These are phyloP conservation scores for Candida vartiovaarae DNA, from an alignment of 805 yeast species.

Conservation along the genomic window DNA sequence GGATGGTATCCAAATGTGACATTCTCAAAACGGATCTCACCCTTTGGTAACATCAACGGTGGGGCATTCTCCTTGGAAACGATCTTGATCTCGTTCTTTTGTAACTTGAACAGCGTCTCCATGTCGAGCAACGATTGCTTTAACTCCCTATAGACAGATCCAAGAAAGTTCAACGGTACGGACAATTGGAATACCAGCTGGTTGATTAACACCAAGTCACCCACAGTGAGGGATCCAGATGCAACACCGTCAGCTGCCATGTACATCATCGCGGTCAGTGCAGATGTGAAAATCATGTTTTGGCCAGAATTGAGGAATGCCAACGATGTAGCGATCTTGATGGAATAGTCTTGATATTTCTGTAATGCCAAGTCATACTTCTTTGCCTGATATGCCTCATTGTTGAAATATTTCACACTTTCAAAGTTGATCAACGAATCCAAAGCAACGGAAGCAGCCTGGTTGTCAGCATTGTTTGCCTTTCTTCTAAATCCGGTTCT, in stretches of 20 bases:
- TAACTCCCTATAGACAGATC: slow-evolving; percentile 91
- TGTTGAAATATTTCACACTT: slow-evolving; percentile 90
- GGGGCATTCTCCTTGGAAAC: slow-evolving; percentile 56
- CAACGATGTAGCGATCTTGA: slow-evolving; percentile 78
- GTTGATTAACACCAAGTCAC: slow-evolving; percentile 90
- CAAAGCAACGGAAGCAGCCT: slow-evolving; percentile 90
- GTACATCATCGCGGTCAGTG: slow-evolving; percentile 95
- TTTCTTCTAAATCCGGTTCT: slow-evolving; percentile 84
- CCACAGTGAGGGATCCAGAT: slow-evolving; percentile 75
- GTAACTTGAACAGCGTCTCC: slow-evolving; percentile 89
- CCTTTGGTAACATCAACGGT: slow-evolving; percentile 41
- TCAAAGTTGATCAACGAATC: slow-evolving; percentile 93
- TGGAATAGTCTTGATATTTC: slow-evolving; percentile 60
- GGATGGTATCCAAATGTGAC: slow-evolving; percentile 91
- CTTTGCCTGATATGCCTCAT: slow-evolving; percentile 71
- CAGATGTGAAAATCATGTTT: slow-evolving; percentile 74
- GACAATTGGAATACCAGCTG: slow-evolving; percentile 94
- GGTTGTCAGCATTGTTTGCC: slow-evolving; percentile 89
- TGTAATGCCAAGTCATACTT: slow-evolving; percentile 73
- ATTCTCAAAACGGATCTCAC: slow-evolving; percentile 82
- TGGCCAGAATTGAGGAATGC: slow-evolving; percentile 78
- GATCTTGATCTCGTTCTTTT: slow-evolving; percentile 63
- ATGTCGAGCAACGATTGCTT: slow-evolving; percentile 90
- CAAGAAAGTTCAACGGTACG: slow-evolving; percentile 90
- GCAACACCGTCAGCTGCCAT: slow-evolving; percentile 96